Evolutionary conservation across 2,329 filamentous ascomycete genomes (phyloP), one percentile per base, ranked within the genome.

Genomic region (Eutypa lata): DNA sequence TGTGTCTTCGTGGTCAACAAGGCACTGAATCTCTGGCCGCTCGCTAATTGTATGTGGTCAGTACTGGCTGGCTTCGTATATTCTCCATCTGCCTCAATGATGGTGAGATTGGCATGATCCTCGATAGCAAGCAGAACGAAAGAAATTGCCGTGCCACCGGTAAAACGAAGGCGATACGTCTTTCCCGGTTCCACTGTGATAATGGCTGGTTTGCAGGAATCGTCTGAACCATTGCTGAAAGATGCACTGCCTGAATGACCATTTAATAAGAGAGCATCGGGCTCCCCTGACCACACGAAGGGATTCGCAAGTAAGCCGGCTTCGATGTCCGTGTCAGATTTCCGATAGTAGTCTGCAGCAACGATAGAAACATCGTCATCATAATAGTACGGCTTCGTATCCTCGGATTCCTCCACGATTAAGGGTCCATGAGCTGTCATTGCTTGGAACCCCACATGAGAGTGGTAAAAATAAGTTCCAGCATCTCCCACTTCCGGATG

Each of bases 401-500:
- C 52, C 0, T 63, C 66, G 47, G 55, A 57, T 8, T 82, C 77
- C 53, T 81, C 76, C 18, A 89, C 76, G 44, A 86, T 80, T 33
- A 89, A 61, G 0, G 79, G 69, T 0, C 86, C 86, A 7, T 76
- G 67, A 0, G 81, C 81, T 13, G 82, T 81, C 31, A 81, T 68
- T 0, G 81, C 79, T 62, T 88, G 84, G 53, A 87, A 81, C 0
- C 77, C 83, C 16, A 88, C 74, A 55, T 88, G 86, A 0, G 84
- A 87, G 62, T 88, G 85, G 61, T 88, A 88, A 62, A 85, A 88
- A 61, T 87, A 88, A 0, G 83, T 82, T 4, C 85, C 86, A 0
- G 81, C 78, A 51, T 82, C 77, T 7, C 76, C 78, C 1, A 64
- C 43, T 3, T 78, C 67, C 0, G 82, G 77, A n/a, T 74, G 74